Base-by-base conservation (phyloP, 768 basidiomycete genomes). In the Crassisporium funariophilum region DNA sequence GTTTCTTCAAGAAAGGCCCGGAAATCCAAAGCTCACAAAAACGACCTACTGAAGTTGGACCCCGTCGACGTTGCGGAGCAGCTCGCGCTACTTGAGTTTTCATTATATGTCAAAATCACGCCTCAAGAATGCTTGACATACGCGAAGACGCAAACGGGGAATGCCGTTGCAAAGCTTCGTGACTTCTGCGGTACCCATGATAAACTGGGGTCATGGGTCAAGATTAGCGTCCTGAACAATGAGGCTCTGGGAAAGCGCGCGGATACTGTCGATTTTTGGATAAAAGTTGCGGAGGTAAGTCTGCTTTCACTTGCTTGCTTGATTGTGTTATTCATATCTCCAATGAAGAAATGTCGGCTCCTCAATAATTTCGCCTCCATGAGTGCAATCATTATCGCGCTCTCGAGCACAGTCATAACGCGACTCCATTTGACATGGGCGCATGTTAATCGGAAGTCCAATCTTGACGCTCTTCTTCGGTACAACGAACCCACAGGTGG, bases 31-130 rank as follows among this genome's bases (percentile, higher is more conserved):
- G 60, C 71, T 4, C 74, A 76, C 46, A 82, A 76, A 59, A 74
- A 79, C 53, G 86, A 88, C 40, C 63, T 94, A 13, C 60, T 81
- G 10, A 78, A 81, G 53, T 72, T 88, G 48, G 83, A 88, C 54
- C 75, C 89, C 1, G 59, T 76, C 16, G 81, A 86, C 45, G 58
- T 95, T 24, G 91, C 91, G 0, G 82, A 91, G 34, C 91, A 95
- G 56, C 71, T 95, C 35, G 83, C 86, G n/a, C 67, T 94, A 35
- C 71, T 83, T 50, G 90, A 95, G 62, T 81, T 76, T 45, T 67
- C 74, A 27, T 71, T 84, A 5, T 95, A 93, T 63, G 66, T 72
- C 49, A 82, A 81, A 59, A 80, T 94, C 46, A 78, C 79, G 7
- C 75, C 82, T 5, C 79, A 80, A 33, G 91, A 95, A 57, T 95